Base-by-base conservation (phyloP, 108 stramenopile species). In the Conticribra weissflogii region DNA sequence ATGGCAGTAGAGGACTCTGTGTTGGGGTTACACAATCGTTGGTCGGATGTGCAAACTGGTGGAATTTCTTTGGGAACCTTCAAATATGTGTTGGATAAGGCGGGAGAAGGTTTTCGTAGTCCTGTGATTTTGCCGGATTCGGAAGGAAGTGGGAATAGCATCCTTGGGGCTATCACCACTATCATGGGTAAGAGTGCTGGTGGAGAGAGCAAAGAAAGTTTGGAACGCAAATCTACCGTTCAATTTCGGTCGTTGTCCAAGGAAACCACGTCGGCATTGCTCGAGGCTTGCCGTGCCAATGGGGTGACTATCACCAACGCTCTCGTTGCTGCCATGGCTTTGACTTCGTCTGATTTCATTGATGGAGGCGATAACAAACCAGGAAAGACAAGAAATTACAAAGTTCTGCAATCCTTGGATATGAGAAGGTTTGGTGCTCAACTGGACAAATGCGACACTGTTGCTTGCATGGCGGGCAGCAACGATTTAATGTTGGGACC, bases 401-500 rank as follows among this genome's bases (percentile, higher is more conserved):
- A 95, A 71, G 78, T 95, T 3, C 72, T 95, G 27, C 91, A 95
- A 81, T 89, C 88, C 0, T 60, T 95, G 41, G 91, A 95, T 73
- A 91, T 91, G 91, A 70, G 94, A 31, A 77, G 90, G 17, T 95
- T 90, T 66, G 90, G 93, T 28, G 75, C 72, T 56, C 33, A 73
- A 25, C 77, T 90, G 3, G 93, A 95, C 63, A 74, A 81, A 47
- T 87, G 88, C 25, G 79, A 90, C 48, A 86, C 91, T 1, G 90
- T 95, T 0, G 90, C 86, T 3, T 95, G 93, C 62, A 78, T 89
- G 76, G 93, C 93, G 0, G 91, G 93, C 22, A 84, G 83, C 41
- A 90, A 88, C 81, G 93, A 95, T 74, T 62, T 95, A 29, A 90
- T 92, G 93, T 72, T 86, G 31, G 93, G 90, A 18, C 89, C 93